Conservation (phyloP, 768 basidiomycete genomes). For the Sporobolomyces roseus region DNA sequence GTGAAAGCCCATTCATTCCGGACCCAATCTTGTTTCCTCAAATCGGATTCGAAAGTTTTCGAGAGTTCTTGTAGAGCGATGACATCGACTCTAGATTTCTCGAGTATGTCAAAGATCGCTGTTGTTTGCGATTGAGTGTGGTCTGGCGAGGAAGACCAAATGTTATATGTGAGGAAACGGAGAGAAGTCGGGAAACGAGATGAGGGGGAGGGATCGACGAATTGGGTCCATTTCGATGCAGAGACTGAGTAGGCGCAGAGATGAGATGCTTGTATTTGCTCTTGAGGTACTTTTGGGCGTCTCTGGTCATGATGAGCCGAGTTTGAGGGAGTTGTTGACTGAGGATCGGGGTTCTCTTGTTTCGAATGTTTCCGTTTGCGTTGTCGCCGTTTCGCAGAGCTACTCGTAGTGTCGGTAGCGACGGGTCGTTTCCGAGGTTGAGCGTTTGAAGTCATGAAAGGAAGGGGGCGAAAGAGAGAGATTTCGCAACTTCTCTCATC, state of each 20-base stretch:
- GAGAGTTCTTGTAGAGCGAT: conserved; percentile 39
- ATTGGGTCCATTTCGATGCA: background rate
- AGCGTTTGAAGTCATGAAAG: no score
- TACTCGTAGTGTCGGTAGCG: no score
- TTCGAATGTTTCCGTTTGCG: no score
- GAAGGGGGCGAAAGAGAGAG: no score
- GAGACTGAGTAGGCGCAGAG: background rate
- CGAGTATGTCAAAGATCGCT: conserved; percentile 12
- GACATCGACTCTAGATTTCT: conserved; percentile 2
- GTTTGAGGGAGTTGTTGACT: background rate
- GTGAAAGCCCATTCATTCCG: conserved; percentile 6
- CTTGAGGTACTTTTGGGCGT: background rate
- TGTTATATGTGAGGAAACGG: conserved; percentile 30
- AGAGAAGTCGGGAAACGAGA: background rate
- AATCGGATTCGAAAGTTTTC: conserved; percentile 6
- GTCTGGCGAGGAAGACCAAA: conserved; percentile 14
- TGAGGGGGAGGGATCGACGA: background rate
- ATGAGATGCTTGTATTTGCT: background rate
- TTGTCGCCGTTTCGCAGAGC: no score
- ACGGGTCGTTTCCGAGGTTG: no score
- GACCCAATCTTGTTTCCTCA: conserved; percentile 18
- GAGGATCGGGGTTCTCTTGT: no score
- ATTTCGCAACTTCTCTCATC: no score
- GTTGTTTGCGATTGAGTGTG: conserved; percentile 16
- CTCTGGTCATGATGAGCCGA: background rate